These are phyloP conservation scores for Plasmodium cynomolgi DNA, from an alignment of 169 alveolate genomes.

Conservation along the genomic window DNA sequence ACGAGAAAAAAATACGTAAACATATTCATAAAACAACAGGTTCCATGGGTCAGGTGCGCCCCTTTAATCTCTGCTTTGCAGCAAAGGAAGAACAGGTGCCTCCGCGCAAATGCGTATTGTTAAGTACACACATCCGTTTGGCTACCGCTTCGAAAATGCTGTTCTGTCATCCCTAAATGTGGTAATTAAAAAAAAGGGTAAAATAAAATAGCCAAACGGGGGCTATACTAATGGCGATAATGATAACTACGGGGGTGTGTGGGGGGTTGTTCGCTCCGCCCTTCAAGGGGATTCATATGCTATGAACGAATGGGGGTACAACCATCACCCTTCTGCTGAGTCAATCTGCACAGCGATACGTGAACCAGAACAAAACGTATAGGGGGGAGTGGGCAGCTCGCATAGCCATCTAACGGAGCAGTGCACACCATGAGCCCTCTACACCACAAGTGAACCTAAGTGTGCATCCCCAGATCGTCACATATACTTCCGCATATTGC, in stretches of 20 bases:
- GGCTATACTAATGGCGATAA: not conserved
- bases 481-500: constrained; percentile 18
- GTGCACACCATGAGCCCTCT: not conserved
- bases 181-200: constrained; percentile 2
- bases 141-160: not conserved
- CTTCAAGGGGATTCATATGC: not conserved
- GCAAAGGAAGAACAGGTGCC: not conserved
- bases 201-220: not conserved
- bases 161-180: not conserved
- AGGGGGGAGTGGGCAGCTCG: not conserved
- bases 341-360: not conserved
- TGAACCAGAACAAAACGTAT: not conserved
- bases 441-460: not conserved
- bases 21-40: constrained; percentile 5
- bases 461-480: not conserved
- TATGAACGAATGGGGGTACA: not conserved
- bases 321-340: not conserved
- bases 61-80: not conserved
- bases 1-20: not conserved
- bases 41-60: not conserved
- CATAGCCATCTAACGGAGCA: not conserved
- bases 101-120: not conserved
- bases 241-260: not conserved
- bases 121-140: not conserved
- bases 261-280: not conserved